phyloP scores from a whole-genome alignment of 2,329 filamentous ascomycete genomes.

The Exophiala sideris region DNA sequence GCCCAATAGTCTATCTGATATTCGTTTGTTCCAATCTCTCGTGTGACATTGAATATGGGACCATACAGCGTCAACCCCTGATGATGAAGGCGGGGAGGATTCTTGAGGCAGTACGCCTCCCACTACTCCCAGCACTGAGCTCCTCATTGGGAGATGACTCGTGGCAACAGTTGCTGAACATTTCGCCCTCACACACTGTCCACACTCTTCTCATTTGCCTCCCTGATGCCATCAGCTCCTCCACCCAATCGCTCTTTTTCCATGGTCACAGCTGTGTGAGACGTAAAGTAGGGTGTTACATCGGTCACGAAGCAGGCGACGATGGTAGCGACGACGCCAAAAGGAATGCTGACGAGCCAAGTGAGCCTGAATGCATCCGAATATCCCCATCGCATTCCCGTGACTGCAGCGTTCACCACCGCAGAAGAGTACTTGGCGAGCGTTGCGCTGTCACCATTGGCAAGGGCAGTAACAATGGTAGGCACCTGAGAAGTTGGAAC shows the following conservation, averaged over 20 bases:
- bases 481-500: constrained; percentile 35
- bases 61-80: too few relatives aligned
- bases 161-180: too few relatives aligned
- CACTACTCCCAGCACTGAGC: too few relatives aligned
- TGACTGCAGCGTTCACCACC: constrained; percentile 34
- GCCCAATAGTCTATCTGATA: too few relatives aligned
- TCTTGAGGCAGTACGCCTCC: too few relatives aligned
- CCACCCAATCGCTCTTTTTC: not conserved
- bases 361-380: constrained; percentile 43
- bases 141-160: too few relatives aligned
- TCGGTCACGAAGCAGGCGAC: not conserved
- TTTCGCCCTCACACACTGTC: too few relatives aligned
- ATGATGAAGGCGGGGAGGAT: too few relatives aligned
- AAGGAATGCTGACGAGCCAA: constrained; percentile 28
- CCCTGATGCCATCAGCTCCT: too few relatives aligned
- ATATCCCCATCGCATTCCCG: constrained; percentile 41
- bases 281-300: constrained; percentile 1
- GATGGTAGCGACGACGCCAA: constrained; percentile 9
- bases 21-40: too few relatives aligned
- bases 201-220: too few relatives aligned
- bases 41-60: too few relatives aligned
- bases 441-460: constrained; percentile 31
- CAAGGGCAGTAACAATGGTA: constrained; percentile 35
- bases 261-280: constrained; percentile 1
- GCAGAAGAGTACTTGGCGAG: constrained; percentile 30